These are phyloP conservation scores for Nitzschia palea DNA, from an alignment of 108 stramenopile genomes.

Conservation along the genomic window DNA sequence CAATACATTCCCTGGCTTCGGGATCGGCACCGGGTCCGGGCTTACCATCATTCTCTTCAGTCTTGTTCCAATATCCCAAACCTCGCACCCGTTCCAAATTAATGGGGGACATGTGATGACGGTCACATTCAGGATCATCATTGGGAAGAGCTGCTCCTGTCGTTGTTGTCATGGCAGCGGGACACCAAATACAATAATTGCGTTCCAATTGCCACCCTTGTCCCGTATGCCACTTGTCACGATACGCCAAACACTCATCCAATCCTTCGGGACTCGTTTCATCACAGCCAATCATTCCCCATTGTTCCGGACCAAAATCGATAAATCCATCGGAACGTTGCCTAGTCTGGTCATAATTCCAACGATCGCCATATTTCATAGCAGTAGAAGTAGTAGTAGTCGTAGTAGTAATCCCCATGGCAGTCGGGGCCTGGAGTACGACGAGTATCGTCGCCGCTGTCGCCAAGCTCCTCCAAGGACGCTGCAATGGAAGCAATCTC, in stretches of 20 bases:
- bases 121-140: slow-evolving; percentile 25
- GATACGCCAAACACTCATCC: slow-evolving; percentile 23
- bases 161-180: slow-evolving; percentile 11
- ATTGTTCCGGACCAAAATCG: slow-evolving; percentile 22
- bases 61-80: not conserved
- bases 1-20: slow-evolving; percentile 31
- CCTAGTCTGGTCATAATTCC: slow-evolving; percentile 8
- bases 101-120: slow-evolving; percentile 43
- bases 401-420: not conserved
- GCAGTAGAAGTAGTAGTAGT: not conserved
- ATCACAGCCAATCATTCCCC: slow-evolving; percentile 20
- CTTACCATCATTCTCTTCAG: slow-evolving; percentile 2
- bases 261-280: slow-evolving; percentile 14
- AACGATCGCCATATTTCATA: not conserved
- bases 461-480: too few species aligned
- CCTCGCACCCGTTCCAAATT: slow-evolving; percentile 31
- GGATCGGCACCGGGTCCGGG: not conserved
- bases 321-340: not conserved
- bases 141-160: too few species aligned
- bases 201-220: slow-evolving; percentile 20
- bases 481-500: too few species aligned
- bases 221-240: slow-evolving; percentile 31
- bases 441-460: too few species aligned
- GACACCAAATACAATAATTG: slow-evolving; percentile 42
- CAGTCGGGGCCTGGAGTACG: too few species aligned